phyloP scores from a whole-genome alignment of 2,329 filamentous ascomycete genomes.

The Colletotrichum melonis region DNA sequence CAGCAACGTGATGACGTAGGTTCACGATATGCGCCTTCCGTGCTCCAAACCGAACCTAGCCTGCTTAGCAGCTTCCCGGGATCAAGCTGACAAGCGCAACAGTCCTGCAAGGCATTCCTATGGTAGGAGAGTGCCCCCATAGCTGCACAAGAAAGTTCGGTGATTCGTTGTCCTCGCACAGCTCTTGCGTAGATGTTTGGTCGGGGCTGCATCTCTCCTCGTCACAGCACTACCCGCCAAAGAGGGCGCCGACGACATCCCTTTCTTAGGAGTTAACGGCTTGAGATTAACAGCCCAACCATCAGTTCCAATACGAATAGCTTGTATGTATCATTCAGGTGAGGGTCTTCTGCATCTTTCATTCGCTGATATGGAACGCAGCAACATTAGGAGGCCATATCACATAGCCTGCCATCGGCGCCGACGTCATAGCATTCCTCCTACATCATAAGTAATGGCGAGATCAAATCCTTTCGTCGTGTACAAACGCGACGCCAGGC shows the following conservation, averaged over 20 bases:
- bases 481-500: slow-evolving; percentile 53
- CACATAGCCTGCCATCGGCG: not conserved
- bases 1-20: not conserved
- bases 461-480: slow-evolving; percentile 46
- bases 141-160: not conserved
- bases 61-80: not conserved
- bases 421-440: not conserved
- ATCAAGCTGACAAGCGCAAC: not conserved
- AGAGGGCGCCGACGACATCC: not conserved
- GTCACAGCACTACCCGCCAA: not conserved
- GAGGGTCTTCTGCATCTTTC: not conserved
- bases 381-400: not conserved
- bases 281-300: not conserved
- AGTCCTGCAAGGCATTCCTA: not conserved
- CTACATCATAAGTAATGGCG: slow-evolving; percentile 33
- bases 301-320: not conserved
- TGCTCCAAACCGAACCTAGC: not conserved
- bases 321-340: not conserved
- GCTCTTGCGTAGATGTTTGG: not conserved
- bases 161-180: not conserved
- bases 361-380: not conserved
- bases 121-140: not conserved
- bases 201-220: not conserved
- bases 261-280: not conserved
- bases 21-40: not conserved